These are phyloP conservation scores for Mycena olivaceomarginata DNA, from an alignment of 768 basidiomycete species.

Conservation along the genomic window DNA sequence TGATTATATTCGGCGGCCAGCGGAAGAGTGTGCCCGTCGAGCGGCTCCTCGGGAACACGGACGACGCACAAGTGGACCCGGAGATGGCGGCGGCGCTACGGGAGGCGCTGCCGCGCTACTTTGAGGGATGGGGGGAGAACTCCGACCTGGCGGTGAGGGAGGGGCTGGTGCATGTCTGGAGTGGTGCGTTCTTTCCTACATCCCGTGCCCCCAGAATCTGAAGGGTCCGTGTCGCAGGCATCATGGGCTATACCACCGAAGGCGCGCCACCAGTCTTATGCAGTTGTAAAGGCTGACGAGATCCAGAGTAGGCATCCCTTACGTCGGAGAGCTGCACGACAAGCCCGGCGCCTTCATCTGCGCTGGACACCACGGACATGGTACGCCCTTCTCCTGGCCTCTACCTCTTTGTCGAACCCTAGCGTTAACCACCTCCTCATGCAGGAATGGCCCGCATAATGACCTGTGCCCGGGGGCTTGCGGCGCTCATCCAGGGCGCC, in stretches of 20 bases:
- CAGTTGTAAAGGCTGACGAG: conserved; percentile 2
- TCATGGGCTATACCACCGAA: conserved; percentile 49
- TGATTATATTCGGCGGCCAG: conserved; percentile 49
- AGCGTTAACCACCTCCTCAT: background rate
- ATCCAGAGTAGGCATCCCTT: conserved; percentile 43
- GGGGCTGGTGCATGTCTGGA: conserved; percentile 40
- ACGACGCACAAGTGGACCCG: conserved; percentile 44
- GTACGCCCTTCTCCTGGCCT: conserved; percentile 41
- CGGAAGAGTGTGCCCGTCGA: conserved; percentile 40
- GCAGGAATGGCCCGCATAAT: conserved; percentile 50
- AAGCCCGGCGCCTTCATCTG: conserved; percentile 37
- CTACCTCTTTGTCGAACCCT: background rate
- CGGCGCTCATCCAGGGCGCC: conserved; percentile 49
- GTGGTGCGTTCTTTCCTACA: conserved; percentile 15
- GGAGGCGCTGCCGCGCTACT: conserved; percentile 45
- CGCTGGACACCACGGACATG: conserved; percentile 54
- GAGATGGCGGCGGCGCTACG: conserved; percentile 49
- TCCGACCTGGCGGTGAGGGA: conserved; percentile 36
- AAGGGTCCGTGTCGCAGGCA: conserved; percentile 42
- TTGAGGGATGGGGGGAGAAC: conserved; percentile 49
- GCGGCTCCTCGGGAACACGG: conserved; percentile 42
- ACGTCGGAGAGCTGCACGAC: conserved; percentile 52
- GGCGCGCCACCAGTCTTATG: background rate
- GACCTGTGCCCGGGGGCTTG: conserved; percentile 49
- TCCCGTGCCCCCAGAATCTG: background rate